Evolutionary conservation across 192 early-diverging fungal genomes (phyloP).

Genomic region (Jimgerdemannia lactiflua): DNA sequence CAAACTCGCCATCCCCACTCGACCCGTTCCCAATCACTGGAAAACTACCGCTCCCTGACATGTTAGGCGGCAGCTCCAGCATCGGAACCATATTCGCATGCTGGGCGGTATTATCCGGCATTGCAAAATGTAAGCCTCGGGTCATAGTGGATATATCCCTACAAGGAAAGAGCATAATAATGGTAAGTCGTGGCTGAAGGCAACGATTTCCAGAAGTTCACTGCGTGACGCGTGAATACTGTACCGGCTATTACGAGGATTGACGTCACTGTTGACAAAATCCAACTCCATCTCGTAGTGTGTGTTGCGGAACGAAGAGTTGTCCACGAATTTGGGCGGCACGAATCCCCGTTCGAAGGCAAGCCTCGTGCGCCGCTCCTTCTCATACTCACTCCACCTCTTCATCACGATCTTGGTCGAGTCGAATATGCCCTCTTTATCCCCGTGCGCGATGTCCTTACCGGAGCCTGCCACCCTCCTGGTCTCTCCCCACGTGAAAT

Average conservation of each 20-base stretch:
- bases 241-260: background rate
- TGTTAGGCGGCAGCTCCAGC: background rate
- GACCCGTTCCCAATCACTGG: no score
- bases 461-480: slow-evolving; percentile 61
- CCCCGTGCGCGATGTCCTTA: slow-evolving; percentile 58
- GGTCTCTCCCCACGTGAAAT: slow-evolving; percentile 85
- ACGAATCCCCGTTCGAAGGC: background rate
- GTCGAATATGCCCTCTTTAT: slow-evolving; percentile 73
- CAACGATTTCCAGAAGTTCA: background rate
- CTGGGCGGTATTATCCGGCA: background rate
- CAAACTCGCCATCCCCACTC: background rate
- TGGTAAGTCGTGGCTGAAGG: background rate
- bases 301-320: background rate
- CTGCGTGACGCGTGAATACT: background rate
- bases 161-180: background rate
- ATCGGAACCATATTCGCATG: background rate
- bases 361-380: slow-evolving; percentile 33
- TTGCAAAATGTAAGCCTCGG: background rate
- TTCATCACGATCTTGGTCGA: slow-evolving; percentile 73
- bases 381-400: slow-evolving; percentile 76
- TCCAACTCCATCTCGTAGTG: background rate
- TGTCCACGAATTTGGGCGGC: background rate
- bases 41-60: background rate
- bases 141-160: background rate
- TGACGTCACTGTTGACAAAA: background rate